Percentiles rank a stretch among this genome's conserved stretches.
Conservation (phyloP, 352 stramenopile genomes). For the Ophiocytium majus region DNA sequence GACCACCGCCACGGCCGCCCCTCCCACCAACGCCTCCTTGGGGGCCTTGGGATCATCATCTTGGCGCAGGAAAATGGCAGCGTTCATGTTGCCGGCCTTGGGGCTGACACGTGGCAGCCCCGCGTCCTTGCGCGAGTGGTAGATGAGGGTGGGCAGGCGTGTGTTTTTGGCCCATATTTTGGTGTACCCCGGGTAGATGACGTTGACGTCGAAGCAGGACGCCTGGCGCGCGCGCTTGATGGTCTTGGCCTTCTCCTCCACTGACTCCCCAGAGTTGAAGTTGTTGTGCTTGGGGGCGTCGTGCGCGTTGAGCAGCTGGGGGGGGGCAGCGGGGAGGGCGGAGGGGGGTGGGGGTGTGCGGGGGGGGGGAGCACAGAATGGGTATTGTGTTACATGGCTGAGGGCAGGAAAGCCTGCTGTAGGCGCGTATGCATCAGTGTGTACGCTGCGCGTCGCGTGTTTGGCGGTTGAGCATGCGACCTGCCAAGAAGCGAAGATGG, state of each 20-base stretch:
- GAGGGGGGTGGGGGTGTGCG: no score
- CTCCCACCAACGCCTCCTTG: conserved; percentile 44
- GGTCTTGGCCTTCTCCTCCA: neutral
- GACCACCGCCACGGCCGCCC: conserved; percentile 40
- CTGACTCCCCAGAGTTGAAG: no score
- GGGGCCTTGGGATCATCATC: conserved; percentile 29
- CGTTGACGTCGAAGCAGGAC: conserved; percentile 38
- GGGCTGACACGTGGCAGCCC: conserved; percentile 46
- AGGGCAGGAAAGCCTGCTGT: no score
- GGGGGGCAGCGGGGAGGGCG: no score
- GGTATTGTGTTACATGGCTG: no score
- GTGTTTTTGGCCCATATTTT: conserved; percentile 30
- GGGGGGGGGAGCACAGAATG: no score
- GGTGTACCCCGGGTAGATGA: conserved; percentile 39
- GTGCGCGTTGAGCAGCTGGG: neutral
- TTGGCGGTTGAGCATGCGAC: no score
- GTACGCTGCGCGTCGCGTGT: no score
- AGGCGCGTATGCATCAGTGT: no score
- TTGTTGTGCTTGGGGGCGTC: neutral
- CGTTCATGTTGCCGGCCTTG: conserved; percentile 54
- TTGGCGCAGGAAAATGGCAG: conserved; percentile 17
- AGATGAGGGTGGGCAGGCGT: conserved; percentile 40
- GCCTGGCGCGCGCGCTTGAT: conserved; percentile 28
- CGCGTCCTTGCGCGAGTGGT: conserved; percentile 41
- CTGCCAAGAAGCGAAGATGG: no score